Evolutionary conservation across 352 stramenopile genomes (phyloP).

Genomic region (Aphanomyces cochlioides): DNA sequence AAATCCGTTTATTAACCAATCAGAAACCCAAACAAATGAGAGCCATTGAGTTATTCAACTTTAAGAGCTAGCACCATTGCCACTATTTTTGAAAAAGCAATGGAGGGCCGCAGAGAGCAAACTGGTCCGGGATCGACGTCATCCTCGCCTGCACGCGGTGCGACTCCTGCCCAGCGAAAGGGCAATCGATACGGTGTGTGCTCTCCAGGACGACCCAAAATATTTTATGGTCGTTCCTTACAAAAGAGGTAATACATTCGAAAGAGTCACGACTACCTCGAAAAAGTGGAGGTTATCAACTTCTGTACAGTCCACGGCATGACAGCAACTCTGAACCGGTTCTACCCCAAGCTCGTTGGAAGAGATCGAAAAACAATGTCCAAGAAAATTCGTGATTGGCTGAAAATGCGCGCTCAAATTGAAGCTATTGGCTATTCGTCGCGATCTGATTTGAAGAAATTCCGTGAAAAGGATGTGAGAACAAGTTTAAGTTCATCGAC

Average conservation of each 20-base stretch:
- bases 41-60: too few relatives aligned
- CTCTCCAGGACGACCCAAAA: background rate
- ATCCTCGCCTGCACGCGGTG: too few relatives aligned
- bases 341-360: background rate
- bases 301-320: background rate
- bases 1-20: too few relatives aligned
- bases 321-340: background rate
- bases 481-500: background rate
- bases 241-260: background rate
- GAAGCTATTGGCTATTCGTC: background rate
- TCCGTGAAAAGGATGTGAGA: background rate
- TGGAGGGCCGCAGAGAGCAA: too few relatives aligned
- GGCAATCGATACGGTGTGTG: background rate
- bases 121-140: too few relatives aligned
- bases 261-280: background rate
- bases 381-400: background rate
- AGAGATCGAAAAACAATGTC: background rate
- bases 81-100: too few relatives aligned
- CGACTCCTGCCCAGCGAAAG: background rate
- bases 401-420: background rate
- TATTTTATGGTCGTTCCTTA: conserved; percentile 2
- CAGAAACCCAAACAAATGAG: too few relatives aligned
- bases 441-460: background rate
- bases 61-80: too few relatives aligned
- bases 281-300: background rate